Evolutionary conservation across 2,329 filamentous ascomycete genomes (phyloP), one percentile per base, ranked within the genome.

Genomic region (Elsinoe perseae): DNA sequence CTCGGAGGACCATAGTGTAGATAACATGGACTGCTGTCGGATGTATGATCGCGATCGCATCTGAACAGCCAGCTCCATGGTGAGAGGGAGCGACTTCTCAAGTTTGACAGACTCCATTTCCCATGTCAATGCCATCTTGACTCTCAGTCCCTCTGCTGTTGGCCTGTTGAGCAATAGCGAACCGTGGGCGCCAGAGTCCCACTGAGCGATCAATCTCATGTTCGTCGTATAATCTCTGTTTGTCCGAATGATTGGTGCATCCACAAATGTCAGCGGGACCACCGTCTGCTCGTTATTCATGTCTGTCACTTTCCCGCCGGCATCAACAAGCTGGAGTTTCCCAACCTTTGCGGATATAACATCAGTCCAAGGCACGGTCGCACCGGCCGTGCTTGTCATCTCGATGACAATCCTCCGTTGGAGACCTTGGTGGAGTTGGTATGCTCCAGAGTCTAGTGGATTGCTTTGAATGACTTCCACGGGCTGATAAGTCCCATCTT

Each of bases 101-200:
- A 97, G 78, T 65, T 89, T 90, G 56, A 85, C 81, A 1, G 90
- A 95, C 58, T 80, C 80, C 25, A 97, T 82, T 64, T 95, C 87
- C 89, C 92, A 97, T 14, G 82, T 80, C 9, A 97, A 75, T 0
- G 86, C 85, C 72, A 96, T 85, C 70, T 95, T 91, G 18, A 98
- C 87, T 42, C 87, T 86, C 69, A 93, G 91, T 68, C 90, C 93
- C 58, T 96, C 91, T n/a, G 88, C 82, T 1, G 93, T 97, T 1
- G 89, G 86, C 23, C 92, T 84, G 70, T 98, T 91, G n/a, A 98
- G 81, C 12, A 97, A 78, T n/a, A 95, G 76, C 4, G 93, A 96
- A 61, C 84, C 85, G 70, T 98, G 93, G 62, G 93, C 78, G 65
- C 90, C 95, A 0, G 92, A 96, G 68, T 98, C 93, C 93, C 93